Conservation (phyloP, 2,329 filamentous ascomycete genomes). For the Clathrospora elynae region DNA sequence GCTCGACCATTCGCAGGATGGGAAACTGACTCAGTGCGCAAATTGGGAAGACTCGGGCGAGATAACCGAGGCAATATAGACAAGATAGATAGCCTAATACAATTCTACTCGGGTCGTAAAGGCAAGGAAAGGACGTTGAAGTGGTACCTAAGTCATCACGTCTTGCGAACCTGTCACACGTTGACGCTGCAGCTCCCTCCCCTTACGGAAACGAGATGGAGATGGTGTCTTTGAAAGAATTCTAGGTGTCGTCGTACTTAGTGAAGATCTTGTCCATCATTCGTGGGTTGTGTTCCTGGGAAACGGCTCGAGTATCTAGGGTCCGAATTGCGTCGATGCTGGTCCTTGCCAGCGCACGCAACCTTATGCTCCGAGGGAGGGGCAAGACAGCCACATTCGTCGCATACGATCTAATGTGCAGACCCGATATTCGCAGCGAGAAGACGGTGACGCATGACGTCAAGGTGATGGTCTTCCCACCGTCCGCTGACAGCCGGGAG, state of each 20-base stretch:
- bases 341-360: constrained; percentile 20
- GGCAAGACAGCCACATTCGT: constrained; percentile 5
- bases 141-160: no score
- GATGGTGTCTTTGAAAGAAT: no score
- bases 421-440: constrained; percentile 10
- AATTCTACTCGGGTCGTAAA: no score
- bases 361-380: constrained; percentile 4
- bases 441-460: constrained; percentile 21
- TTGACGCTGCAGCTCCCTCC: no score
- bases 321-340: constrained; percentile 18
- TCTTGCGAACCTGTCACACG: no score
- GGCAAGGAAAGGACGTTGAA: no score
- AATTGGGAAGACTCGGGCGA: no score
- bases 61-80: no score
- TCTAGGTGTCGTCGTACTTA: no score
- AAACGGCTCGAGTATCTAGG: constrained; percentile 17
- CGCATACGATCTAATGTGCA: constrained; percentile 4
- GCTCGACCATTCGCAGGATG: constrained; percentile 19
- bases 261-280: constrained; percentile 4
- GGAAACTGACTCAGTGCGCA: no score
- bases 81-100: no score
- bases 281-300: constrained; percentile 9
- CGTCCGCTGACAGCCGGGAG: constrained; percentile 25
- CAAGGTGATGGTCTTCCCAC: constrained; percentile 14
- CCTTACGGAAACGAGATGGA: no score